These are phyloP conservation scores for Hypomontagnella monticulosa DNA, from an alignment of 495 filamentous ascomycete genomes.

Conservation along the genomic window DNA sequence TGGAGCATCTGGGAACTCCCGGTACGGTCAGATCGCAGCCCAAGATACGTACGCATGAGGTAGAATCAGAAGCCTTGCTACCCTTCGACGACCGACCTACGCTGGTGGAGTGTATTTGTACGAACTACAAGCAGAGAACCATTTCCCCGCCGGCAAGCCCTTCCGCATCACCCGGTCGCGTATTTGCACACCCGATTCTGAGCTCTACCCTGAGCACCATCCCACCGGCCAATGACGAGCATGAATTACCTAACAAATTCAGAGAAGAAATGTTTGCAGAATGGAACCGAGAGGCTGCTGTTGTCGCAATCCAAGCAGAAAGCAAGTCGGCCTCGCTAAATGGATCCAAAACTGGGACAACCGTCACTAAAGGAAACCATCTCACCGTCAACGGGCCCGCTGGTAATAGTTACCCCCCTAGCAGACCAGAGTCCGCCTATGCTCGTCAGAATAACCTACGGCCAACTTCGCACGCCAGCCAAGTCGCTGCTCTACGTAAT, in stretches of 20 bases:
- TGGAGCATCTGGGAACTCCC: slow-evolving; percentile 57
- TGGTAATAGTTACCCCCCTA: slow-evolving; percentile 51
- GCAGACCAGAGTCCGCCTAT: slow-evolving; percentile 50
- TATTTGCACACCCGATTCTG: slow-evolving; percentile 68
- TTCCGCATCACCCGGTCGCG: slow-evolving; percentile 73
- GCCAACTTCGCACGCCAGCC: slow-evolving; percentile 51
- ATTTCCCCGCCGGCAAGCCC: slow-evolving; percentile 73
- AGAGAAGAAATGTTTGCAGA: slow-evolving; percentile 73
- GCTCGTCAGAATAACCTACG: slow-evolving; percentile 54
- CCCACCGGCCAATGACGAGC: slow-evolving; percentile 45
- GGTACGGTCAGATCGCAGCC: slow-evolving; percentile 56
- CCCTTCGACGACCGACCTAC: slow-evolving; percentile 72
- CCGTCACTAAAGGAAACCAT: slow-evolving; percentile 62
- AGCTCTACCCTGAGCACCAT: slow-evolving; percentile 54
- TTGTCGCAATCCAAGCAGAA: slow-evolving; percentile 72
- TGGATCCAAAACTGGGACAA: slow-evolving; percentile 73
- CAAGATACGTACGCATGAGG: slow-evolving; percentile 58
- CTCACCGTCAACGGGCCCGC: slow-evolving; percentile 64
- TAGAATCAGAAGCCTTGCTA: slow-evolving; percentile 66
- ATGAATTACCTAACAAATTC: slow-evolving; percentile 59
- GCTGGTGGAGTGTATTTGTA: slow-evolving; percentile 76
- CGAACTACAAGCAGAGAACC: slow-evolving; percentile 67
- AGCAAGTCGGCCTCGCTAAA: slow-evolving; percentile 75
- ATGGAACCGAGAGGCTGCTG: slow-evolving; percentile 78
- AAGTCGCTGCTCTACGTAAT: slow-evolving; percentile 49